These are phyloP conservation scores for Pichia cabralensis DNA, from an alignment of 805 yeast species.

Conservation along the genomic window DNA sequence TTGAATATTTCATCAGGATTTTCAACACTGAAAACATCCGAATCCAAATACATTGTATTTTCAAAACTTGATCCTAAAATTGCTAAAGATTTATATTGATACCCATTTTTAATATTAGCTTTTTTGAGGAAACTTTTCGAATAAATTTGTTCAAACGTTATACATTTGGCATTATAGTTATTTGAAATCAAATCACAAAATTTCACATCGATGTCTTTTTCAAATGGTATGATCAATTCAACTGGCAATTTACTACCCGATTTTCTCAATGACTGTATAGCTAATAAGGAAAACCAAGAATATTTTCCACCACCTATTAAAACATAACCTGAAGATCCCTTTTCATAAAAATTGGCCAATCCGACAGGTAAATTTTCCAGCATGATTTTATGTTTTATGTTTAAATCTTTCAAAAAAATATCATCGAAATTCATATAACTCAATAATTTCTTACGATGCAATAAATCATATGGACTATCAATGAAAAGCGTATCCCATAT, in stretches of 20 bases:
- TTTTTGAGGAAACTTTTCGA: slow-evolving; percentile 19
- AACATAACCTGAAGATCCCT: slow-evolving; percentile 27
- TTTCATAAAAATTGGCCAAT: slow-evolving; percentile 17
- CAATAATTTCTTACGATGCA: slow-evolving; percentile 4
- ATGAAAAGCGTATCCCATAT: slow-evolving; percentile 15
- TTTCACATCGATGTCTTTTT: slow-evolving; percentile 8
- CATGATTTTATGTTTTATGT: slow-evolving; percentile 35
- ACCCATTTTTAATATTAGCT: slow-evolving; percentile 24
- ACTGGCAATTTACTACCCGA: slow-evolving; percentile 33
- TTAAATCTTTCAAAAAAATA: slow-evolving; percentile 36
- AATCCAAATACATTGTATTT: slow-evolving; percentile 34
- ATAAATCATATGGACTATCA: slow-evolving; percentile 12
- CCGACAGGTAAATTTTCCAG: slow-evolving; percentile 35
- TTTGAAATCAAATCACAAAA: slow-evolving; percentile 31
- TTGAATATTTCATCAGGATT: slow-evolving; percentile 29
- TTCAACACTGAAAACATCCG: slow-evolving; percentile 36
- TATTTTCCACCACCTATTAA: slow-evolving; percentile 36
- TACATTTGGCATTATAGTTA: slow-evolving; percentile 31
- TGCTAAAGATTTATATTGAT: slow-evolving; percentile 34
- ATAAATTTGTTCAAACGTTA: slow-evolving; percentile 28
- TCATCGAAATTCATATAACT: slow-evolving; percentile 21
- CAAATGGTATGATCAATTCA: slow-evolving; percentile 14
- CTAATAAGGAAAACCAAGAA: slow-evolving; percentile 31
- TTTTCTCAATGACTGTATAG: slow-evolving; percentile 32
- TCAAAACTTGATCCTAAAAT: slow-evolving; percentile 36